These are phyloP conservation scores for Dalechampia spathulata DNA, from an alignment of 441 rosid genomes.

Conservation along the genomic window DNA sequence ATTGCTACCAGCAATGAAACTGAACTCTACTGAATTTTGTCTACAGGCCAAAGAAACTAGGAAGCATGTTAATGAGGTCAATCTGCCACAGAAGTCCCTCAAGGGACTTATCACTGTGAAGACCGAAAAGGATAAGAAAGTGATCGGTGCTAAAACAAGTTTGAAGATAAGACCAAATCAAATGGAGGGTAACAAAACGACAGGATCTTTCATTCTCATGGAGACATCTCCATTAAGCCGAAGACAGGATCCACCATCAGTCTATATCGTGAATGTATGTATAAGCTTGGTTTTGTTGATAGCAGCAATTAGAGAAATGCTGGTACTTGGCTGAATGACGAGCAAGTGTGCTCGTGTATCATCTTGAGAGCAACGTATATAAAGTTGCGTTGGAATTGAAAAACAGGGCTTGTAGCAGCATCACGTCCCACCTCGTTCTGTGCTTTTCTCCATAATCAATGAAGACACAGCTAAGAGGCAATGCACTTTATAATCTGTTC, in stretches of 20 bases:
- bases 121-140: not conserved
- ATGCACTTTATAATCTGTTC: too few species aligned
- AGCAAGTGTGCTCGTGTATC: too few species aligned
- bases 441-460: too few species aligned
- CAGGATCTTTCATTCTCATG: not conserved
- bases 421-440: too few species aligned
- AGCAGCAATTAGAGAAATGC: not conserved
- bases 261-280: not conserved
- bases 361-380: too few species aligned
- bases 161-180: not conserved
- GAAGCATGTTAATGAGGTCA: not conserved
- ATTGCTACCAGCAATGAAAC: not conserved
- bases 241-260: conserved; percentile 5
- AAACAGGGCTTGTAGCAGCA: too few species aligned
- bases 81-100: not conserved
- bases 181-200: not conserved
- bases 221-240: conserved; percentile 3
- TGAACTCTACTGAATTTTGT: not conserved
- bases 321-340: not conserved
- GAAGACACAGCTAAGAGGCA: too few species aligned
- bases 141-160: not conserved
- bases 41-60: conserved; percentile 10
- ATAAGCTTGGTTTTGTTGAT: conserved; percentile 5
- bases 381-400: too few species aligned
- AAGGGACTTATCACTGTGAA: not conserved